Base-by-base conservation (phyloP, 2,329 filamentous ascomycete species). In the Phoma herbarum region DNA sequence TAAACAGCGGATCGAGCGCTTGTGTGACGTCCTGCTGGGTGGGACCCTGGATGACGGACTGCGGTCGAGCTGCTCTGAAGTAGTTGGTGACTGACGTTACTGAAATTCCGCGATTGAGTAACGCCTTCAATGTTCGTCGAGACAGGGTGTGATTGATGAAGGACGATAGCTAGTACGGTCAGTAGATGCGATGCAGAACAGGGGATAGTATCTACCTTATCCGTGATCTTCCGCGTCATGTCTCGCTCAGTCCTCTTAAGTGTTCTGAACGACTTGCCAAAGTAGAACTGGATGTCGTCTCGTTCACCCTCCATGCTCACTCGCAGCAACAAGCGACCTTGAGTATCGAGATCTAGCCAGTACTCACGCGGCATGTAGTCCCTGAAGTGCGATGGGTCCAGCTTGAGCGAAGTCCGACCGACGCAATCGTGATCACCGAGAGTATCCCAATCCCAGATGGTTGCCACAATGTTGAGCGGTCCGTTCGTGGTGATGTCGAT, bases 281-380 rank as follows among this genome's bases (percentile, higher is more conserved):
- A 98, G 73, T 97, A 94, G 77, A 99, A 99, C 71, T 97, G 92
- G 58, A 99, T 99, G 74, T 99, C 95, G 74, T 99, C 95, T 62
- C 95, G 87, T 79, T 99, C 95, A 50, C 95, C 95, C 79, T 99
- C 95, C 95, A 99, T 99, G 74, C 93, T 97, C 51, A 99, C 93
- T 62, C 94, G 87, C 51, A 99, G 86, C 57, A 99, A 80, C 29
- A 99, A 79, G 49, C 94, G 86, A 8, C 95, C 95, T 77, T 99
- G 95, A 0, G 94, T 97, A 75, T 99, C 95, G 45, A 99, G 85
- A 73, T 98, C 94, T 18, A 99, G 86, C 95, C 95, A 99, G 76
- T 97, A 98, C 77, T 99, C 95, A 63, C 93, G 87, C 16, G 95
- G 95, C 66, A 98, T 83, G 74, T 96, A 99, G 76, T 99, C 95